phyloP scores from a whole-genome alignment of 2,329 filamentous ascomycete species.

The Dothidotthia symphoricarpi region DNA sequence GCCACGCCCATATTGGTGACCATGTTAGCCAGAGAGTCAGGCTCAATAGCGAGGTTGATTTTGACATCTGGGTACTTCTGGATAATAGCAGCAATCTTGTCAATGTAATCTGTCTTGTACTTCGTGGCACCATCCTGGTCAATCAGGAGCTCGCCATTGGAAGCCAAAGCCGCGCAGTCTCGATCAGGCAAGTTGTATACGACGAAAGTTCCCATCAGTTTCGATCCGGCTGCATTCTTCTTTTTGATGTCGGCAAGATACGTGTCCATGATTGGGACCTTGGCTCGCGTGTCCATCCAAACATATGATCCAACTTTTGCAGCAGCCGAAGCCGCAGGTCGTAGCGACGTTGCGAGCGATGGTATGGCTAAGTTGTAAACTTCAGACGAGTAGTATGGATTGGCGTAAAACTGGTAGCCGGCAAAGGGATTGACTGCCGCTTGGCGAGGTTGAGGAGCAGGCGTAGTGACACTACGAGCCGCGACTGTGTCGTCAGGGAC shows the following conservation, averaged over 20 bases:
- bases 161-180: constrained; percentile 62
- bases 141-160: constrained; percentile 61
- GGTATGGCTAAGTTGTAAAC: constrained; percentile 60
- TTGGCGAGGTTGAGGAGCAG: constrained; percentile 15
- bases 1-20: constrained; percentile 58
- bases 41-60: constrained; percentile 56
- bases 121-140: constrained; percentile 52
- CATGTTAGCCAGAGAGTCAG: constrained; percentile 61
- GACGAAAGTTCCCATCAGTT: constrained; percentile 54
- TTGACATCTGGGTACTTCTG: constrained; percentile 54
- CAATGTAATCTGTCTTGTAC: constrained; percentile 54
- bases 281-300: constrained; percentile 54
- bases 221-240: constrained; percentile 51
- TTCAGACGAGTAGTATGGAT: constrained; percentile 55
- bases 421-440: constrained; percentile 54
- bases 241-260: constrained; percentile 50
- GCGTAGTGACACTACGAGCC: constrained; percentile 10
- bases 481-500: constrained; percentile 12
- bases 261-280: constrained; percentile 50
- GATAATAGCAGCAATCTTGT: constrained; percentile 54
- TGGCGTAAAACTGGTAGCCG: constrained; percentile 52
- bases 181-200: constrained; percentile 64
- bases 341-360: constrained; percentile 56
- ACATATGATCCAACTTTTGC: constrained; percentile 54
- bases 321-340: constrained; percentile 50